Percentiles rank a stretch among this genome's conserved stretches.
phyloP scores from a whole-genome alignment of 306 rosid species.

The Coriaria nepalensis region DNA sequence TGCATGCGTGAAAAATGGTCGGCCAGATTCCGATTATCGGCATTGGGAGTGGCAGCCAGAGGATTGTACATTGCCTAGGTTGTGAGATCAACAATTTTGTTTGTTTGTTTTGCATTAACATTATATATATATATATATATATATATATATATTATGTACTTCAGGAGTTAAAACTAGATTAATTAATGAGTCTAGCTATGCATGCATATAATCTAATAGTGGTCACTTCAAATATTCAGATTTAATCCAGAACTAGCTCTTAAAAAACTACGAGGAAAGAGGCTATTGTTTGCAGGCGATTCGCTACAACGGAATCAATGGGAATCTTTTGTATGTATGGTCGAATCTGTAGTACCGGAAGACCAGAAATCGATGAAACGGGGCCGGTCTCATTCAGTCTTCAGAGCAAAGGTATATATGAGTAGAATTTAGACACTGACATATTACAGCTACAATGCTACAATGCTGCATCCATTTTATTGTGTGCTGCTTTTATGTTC shows the following conservation, averaged over 20 bases:
- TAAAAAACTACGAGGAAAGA: slow-evolving; percentile 57
- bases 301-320: slow-evolving; percentile 90
- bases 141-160: neutral
- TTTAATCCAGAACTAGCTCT: slow-evolving; percentile 64
- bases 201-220: neutral
- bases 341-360: slow-evolving; percentile 64
- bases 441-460: no score
- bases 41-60: slow-evolving; percentile 98
- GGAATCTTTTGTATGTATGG: slow-evolving; percentile 90
- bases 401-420: slow-evolving; percentile 48
- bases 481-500: no score
- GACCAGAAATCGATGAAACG: slow-evolving; percentile 45
- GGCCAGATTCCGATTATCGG: slow-evolving; percentile 53
- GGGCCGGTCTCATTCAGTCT: slow-evolving; percentile 52
- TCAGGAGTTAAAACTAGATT: neutral
- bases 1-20: slow-evolving; percentile 74
- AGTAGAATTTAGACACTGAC: no score
- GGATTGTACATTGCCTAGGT: slow-evolving; percentile 80
- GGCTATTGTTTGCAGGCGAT: slow-evolving; percentile 86
- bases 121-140: no score
- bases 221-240: slow-evolving; percentile 14
- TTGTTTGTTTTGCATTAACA: no score
- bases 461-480: no score
- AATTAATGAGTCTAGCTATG: no score
- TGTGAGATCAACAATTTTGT: neutral